Base-by-base conservation (phyloP, 129 eudicot species). In the Escallonia herrerae region DNA sequence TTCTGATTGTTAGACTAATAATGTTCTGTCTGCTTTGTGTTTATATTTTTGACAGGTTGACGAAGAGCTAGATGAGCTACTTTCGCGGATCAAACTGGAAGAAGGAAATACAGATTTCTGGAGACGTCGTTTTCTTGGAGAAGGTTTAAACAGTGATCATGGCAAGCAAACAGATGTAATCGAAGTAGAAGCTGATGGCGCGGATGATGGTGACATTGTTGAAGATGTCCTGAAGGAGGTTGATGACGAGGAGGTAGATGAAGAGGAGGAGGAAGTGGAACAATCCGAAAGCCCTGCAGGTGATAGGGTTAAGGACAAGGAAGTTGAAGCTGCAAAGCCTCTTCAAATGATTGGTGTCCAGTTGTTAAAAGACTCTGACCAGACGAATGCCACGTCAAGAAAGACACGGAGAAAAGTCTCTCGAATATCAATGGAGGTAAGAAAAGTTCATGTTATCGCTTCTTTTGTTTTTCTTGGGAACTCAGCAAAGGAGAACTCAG, bases 21-120 rank as follows among this genome's bases (percentile, higher is more conserved):
- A 22, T 22, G 33, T 22, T 22, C 33, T 22, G 33, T 22, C 33
- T 22, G 33, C 33, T 22, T 22, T 22, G 33, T 22, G 33, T 22
- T 22, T 22, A 22, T 22, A 22, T 51, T 11, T 51, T 51, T 62
- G 37, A 46, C 80, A 93, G 98, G 74, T 85, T 50, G 96, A 93
- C 76, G 98, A 81, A 75, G 96, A 93, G 77, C 60, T 93, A 58
- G 95, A 93, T 63, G 96, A 83, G 48, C 63, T 93, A 53, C 80
- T 93, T 12, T 85, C 95, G 39, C 82, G 98, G 56, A 87, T 93
- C 40, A 85, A 80, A 68, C 71, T 88, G 63, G 72, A 93, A 68
- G 96, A 93, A 75, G 98, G 98, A 64, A 83, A 93, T 63, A 93
- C 98, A 45, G 98, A 93, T 74, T 93, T 88, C 84, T 93, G 95